These are phyloP conservation scores for Oleoguttula mirabilis DNA, from an alignment of 495 filamentous ascomycete species.

Conservation along the genomic window DNA sequence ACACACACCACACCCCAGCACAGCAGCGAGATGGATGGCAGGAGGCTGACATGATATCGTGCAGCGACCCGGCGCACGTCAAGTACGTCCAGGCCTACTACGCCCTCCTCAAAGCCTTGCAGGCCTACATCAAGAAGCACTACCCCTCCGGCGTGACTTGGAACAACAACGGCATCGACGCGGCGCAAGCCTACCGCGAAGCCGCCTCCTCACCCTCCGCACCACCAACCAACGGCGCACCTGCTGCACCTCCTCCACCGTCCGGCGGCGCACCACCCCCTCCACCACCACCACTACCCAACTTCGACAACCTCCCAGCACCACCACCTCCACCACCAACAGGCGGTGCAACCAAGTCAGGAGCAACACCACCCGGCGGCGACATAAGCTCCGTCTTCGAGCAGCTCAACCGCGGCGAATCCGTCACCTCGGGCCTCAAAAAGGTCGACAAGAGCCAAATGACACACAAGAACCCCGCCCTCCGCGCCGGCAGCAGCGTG, in stretches of 20 bases:
- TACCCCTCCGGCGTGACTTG: constrained; percentile 70
- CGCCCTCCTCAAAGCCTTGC: constrained; percentile 67
- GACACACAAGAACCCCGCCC: constrained; percentile 97
- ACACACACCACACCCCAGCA: too few relatives aligned
- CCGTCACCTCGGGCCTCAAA: constrained; percentile 71
- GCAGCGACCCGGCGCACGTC: constrained; percentile 61
- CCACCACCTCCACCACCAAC: constrained; percentile 65
- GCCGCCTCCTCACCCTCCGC: constrained; percentile 22
- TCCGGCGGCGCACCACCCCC: constrained; percentile 34
- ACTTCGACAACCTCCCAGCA: constrained; percentile 41
- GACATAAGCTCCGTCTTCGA: constrained; percentile 80
- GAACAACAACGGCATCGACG: constrained; percentile 71
- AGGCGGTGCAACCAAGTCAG: constrained; percentile 30
- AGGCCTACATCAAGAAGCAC: constrained; percentile 68
- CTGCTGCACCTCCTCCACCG: constrained; percentile 25
- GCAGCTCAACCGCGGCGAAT: constrained; percentile 76
- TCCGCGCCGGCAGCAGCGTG: constrained; percentile 62
- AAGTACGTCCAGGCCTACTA: constrained; percentile 85
- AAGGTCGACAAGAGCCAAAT: constrained; percentile 91
- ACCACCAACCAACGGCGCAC: constrained; percentile 29
- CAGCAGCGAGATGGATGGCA: background rate
- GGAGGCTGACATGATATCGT: constrained; percentile 6
- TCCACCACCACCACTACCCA: constrained; percentile 47
- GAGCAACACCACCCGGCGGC: constrained; percentile 27
- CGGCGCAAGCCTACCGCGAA: constrained; percentile 48